These are phyloP conservation scores for Marsdenia floribunda DNA, from an alignment of 257 asterid genomes.

Conservation along the genomic window DNA sequence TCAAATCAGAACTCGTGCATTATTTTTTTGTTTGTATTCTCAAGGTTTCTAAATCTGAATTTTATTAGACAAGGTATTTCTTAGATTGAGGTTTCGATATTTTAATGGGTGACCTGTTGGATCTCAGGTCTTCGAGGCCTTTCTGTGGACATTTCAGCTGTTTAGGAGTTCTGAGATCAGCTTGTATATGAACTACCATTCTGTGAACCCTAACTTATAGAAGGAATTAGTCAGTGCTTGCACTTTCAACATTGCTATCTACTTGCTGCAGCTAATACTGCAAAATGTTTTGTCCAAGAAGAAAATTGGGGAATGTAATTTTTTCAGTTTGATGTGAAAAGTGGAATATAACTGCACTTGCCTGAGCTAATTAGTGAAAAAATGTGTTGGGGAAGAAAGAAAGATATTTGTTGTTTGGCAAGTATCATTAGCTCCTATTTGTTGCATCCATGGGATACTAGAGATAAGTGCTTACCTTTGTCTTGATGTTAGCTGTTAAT, in stretches of 20 bases:
- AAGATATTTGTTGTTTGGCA: neutral
- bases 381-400: neutral
- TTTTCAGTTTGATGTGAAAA: neutral
- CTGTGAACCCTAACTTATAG: neutral
- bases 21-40: neutral
- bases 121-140: neutral
- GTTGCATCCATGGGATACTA: neutral
- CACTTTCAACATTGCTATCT: neutral
- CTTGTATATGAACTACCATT: neutral
- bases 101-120: neutral
- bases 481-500: neutral
- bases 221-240: neutral
- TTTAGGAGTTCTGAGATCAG: neutral
- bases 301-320: neutral
- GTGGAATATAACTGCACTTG: neutral
- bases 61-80: neutral
- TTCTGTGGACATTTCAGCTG: neutral
- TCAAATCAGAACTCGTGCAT: neutral
- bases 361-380: neutral
- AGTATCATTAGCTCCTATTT: neutral
- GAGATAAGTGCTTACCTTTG: neutral
- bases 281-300: neutral
- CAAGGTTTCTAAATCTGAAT: neutral
- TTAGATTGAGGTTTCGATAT: too few species aligned
- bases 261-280: neutral